Conservation (phyloP, 768 basidiomycete genomes). For the Tulasnella sp. region DNA sequence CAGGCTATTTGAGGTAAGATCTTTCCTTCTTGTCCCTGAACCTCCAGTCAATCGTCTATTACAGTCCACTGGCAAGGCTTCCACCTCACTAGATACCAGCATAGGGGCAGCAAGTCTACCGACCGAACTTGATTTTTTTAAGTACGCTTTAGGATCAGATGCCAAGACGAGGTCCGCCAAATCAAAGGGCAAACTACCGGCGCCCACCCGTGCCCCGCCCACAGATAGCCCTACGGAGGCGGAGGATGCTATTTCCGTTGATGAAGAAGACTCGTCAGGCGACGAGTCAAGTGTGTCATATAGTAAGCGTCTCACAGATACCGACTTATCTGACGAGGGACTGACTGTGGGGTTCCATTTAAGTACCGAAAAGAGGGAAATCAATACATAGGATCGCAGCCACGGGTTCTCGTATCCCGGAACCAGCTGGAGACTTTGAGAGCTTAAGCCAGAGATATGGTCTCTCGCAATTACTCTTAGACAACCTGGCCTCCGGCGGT, state of each 20-base stretch:
- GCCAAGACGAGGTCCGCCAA: slow-evolving; percentile 39
- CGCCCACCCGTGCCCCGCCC: not conserved
- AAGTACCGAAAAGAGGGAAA: slow-evolving; percentile 34
- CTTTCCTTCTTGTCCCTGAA: not conserved
- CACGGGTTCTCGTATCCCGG: slow-evolving; percentile 70
- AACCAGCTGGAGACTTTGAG: slow-evolving; percentile 55
- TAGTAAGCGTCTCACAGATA: not conserved
- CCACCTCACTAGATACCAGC: slow-evolving; percentile 32
- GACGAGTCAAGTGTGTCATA: not conserved
- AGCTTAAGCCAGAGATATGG: slow-evolving; percentile 56
- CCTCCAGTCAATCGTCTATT: not conserved
- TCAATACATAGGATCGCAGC: slow-evolving; percentile 60
- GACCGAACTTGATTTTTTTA: slow-evolving; percentile 86
- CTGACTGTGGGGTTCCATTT: not conserved
- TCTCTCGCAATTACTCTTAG: slow-evolving; percentile 56
- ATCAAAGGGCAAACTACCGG: slow-evolving; percentile 39
- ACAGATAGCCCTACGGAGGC: not conserved
- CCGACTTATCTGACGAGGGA: not conserved
- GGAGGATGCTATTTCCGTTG: not conserved
- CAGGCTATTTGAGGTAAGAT: slow-evolving; percentile 63
- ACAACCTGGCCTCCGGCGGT: slow-evolving; percentile 59
- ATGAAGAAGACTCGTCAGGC: not conserved
- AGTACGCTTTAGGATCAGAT: slow-evolving; percentile 58
- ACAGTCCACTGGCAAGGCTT: not conserved
- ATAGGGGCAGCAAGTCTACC: slow-evolving; percentile 48